Evolutionary conservation across 129 eudicot genomes (phyloP).

Genomic region (Saposhnikovia divaricata): DNA sequence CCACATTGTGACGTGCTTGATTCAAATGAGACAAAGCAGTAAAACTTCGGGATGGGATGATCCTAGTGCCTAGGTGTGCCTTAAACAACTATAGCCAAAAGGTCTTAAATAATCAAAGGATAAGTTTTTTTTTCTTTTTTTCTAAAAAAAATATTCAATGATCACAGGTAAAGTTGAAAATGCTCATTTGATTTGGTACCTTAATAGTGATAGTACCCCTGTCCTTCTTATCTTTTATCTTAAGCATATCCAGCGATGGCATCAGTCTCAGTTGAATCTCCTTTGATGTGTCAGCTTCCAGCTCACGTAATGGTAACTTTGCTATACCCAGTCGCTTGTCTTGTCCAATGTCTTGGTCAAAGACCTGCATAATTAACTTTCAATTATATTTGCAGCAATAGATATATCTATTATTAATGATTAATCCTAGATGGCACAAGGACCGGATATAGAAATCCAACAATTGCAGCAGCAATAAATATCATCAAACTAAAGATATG

Average conservation of each 20-base stretch:
- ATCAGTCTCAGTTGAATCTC: constrained; percentile 59
- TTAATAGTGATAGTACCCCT: constrained; percentile 76
- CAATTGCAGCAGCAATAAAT: neutral
- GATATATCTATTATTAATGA: neutral
- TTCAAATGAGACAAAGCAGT: neutral
- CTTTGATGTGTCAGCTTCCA: constrained; percentile 58
- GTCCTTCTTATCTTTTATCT: constrained; percentile 89
- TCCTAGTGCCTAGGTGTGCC: neutral
- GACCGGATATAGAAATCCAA: neutral
- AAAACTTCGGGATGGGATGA: neutral
- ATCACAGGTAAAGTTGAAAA: neutral
- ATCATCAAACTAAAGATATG: neutral
- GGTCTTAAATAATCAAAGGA: neutral
- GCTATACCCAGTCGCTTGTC: constrained; percentile 78
- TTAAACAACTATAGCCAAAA: neutral
- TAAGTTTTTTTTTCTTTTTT: neutral
- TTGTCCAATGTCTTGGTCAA: constrained; percentile 82
- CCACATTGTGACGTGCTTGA: neutral
- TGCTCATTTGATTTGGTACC: constrained; percentile 27
- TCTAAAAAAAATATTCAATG: no score
- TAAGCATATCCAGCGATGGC: constrained; percentile 87
- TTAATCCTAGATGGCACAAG: neutral
- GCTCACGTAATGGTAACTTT: constrained; percentile 55
- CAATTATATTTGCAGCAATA: neutral
- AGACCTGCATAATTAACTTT: constrained; percentile 45